Percentiles rank a stretch among this genome's conserved stretches.
Evolutionary conservation across 176 grass and related monocot genomes (phyloP).

Genomic region (Zea mays): DNA sequence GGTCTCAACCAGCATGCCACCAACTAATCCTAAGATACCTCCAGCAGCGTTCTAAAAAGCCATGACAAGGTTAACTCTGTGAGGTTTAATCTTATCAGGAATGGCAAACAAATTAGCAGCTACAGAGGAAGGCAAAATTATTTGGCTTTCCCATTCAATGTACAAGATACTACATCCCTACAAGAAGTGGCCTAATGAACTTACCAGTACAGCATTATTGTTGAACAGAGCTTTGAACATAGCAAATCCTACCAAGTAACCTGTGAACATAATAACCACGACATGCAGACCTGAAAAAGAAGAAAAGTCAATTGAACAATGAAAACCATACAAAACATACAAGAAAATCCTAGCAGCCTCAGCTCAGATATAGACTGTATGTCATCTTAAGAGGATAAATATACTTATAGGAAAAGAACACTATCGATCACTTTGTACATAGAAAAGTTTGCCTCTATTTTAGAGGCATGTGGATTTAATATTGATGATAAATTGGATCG

Average conservation of each 20-base stretch:
- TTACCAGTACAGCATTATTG: slow-evolving; percentile 83
- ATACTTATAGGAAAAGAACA: neutral
- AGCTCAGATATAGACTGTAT: neutral
- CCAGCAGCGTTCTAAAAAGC: slow-evolving; percentile 80
- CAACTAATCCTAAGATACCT: slow-evolving; percentile 85
- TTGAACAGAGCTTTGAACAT: slow-evolving; percentile 79
- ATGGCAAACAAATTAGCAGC: neutral
- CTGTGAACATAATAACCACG: slow-evolving; percentile 87
- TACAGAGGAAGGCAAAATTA: neutral
- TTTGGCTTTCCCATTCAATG: neutral
- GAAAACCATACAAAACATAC: slow-evolving; percentile 1
- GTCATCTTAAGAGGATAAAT: neutral
- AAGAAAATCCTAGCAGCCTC: neutral
- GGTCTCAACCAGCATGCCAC: slow-evolving; percentile 87
- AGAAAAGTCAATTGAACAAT: neutral
- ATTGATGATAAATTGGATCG: neutral
- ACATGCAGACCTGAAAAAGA: slow-evolving; percentile 63
- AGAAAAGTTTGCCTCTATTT: slow-evolving; percentile 3
- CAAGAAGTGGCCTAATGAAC: neutral
- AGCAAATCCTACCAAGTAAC: slow-evolving; percentile 83
- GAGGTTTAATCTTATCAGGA: neutral
- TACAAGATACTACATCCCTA: neutral
- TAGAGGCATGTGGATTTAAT: neutral
- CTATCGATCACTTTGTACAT: neutral
- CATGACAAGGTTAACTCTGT: neutral